Evolutionary conservation across 2,329 filamentous ascomycete species (phyloP).

Genomic region (Trichoderma sp.): DNA sequence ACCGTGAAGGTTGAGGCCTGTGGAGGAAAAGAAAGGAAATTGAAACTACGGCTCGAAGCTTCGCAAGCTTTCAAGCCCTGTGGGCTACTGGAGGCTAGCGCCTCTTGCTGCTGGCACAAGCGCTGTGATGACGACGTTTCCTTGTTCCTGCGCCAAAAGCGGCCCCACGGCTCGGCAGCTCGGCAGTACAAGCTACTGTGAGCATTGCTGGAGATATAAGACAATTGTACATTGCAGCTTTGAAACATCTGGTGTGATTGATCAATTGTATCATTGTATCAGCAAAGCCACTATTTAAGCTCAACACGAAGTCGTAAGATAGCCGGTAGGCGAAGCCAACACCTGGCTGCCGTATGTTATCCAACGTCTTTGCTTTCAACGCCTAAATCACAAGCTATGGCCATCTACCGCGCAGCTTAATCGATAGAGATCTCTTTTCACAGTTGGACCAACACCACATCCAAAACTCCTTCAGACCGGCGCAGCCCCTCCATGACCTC

Average conservation of each 20-base stretch:
- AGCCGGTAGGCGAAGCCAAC: neutral
- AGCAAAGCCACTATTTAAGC: neutral
- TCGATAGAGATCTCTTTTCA: constrained; percentile 29
- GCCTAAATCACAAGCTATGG: neutral
- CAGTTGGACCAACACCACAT: constrained; percentile 55
- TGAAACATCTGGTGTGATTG: neutral
- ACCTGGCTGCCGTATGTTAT: neutral
- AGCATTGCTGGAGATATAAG: neutral
- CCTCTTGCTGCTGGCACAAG: neutral
- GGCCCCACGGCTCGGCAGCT: constrained; percentile 12
- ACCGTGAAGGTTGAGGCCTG: neutral
- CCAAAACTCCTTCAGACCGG: constrained; percentile 54
- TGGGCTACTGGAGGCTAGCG: constrained; percentile 19
- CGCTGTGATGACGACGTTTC: constrained; percentile 16
- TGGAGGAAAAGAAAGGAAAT: neutral
- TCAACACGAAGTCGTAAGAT: neutral
- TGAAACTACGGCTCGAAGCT: neutral
- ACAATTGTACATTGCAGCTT: neutral
- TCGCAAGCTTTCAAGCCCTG: constrained; percentile 8
- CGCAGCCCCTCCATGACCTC: constrained; percentile 54
- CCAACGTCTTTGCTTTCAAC: neutral
- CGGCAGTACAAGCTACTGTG: constrained; percentile 1
- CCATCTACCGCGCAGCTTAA: neutral
- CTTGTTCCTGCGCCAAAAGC: constrained; percentile 22
- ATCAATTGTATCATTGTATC: neutral